These are phyloP conservation scores for Graphilbum ipis-grandicollis DNA, from an alignment of 2,329 filamentous ascomycete species.

Conservation along the genomic window DNA sequence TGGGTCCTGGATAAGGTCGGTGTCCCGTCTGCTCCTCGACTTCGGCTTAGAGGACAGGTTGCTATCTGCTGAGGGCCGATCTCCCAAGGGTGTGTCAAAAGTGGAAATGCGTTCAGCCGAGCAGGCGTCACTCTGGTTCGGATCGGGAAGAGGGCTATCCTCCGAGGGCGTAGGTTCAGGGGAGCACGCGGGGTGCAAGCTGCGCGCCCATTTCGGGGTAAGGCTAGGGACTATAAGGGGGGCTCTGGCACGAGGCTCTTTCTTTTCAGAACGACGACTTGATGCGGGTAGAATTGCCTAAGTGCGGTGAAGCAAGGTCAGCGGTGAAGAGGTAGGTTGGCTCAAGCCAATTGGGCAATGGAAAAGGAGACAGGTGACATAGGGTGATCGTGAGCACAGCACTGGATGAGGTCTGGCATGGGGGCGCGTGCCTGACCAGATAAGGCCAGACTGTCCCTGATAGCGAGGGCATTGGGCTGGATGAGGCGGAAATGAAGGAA, in stretches of 20 bases:
- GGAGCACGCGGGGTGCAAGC: not conserved
- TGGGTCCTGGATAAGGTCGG: constrained; percentile 28
- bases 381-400: not conserved
- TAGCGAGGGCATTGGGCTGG: not conserved
- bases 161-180: constrained; percentile 4
- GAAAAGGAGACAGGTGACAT: not conserved
- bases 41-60: not conserved
- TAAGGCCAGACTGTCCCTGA: not conserved
- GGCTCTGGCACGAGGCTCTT: not conserved
- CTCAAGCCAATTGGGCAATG: too few species aligned
- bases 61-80: not conserved
- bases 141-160: constrained; percentile 8
- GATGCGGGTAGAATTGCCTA: too few species aligned
- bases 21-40: not conserved
- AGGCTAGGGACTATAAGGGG: constrained; percentile 12
- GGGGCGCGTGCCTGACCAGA: not conserved
- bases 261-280: not conserved
- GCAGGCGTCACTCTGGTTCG: constrained; percentile 8
- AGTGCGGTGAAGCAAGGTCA: too few species aligned
- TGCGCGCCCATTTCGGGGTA: constrained; percentile 13
- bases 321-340: not conserved
- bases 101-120: constrained; percentile 2
- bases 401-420: not conserved
- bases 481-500: not conserved
- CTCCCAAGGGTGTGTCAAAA: not conserved